A percentile compares a stretch with the other conserved stretches of the same genome.
phyloP scores from a whole-genome alignment of 2,329 filamentous ascomycete genomes.

The Phialophora chinensis region DNA sequence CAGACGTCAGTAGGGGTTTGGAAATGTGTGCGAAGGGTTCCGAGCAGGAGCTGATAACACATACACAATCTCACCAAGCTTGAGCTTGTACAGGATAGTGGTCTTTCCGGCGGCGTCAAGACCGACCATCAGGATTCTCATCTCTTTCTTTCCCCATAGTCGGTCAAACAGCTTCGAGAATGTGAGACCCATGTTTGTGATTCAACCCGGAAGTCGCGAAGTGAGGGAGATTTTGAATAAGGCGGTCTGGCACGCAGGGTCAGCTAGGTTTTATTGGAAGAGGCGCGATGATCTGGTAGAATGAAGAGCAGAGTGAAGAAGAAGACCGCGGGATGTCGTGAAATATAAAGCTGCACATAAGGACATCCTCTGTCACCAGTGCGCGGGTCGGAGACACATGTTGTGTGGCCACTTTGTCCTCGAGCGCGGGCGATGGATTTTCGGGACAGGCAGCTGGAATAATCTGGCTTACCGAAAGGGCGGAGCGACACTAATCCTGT shows the following conservation, averaged over 20 bases:
- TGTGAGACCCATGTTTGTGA: conserved; percentile 88
- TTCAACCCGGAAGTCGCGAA: conserved; percentile 41
- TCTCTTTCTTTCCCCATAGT: conserved; percentile 99
- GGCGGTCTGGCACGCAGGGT: conserved; percentile 43
- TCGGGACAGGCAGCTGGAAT: conserved; percentile 35
- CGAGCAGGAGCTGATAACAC: conserved; percentile 19
- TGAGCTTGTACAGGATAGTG: conserved; percentile 99
- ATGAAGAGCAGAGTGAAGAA: conserved; percentile 5
- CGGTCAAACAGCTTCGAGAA: conserved; percentile 96
- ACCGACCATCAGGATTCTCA: conserved; percentile 99
- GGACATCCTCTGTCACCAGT: conserved; percentile 24
- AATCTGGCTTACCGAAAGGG: conserved; percentile 36
- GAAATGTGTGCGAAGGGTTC: background rate
- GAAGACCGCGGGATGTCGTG: conserved; percentile 11
- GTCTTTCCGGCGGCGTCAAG: conserved; percentile 99
- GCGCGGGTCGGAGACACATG: conserved; percentile 25
- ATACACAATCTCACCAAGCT: conserved; percentile 71
- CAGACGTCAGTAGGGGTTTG: conserved; percentile 22
- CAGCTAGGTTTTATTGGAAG: conserved; percentile 29
- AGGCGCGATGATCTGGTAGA: conserved; percentile 10
- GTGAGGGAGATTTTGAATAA: conserved; percentile 44
- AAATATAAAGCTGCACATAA: conserved; percentile 19
- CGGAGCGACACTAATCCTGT: conserved; percentile 29
- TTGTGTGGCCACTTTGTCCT: conserved; percentile 42
- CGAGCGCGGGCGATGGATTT: conserved; percentile 21